A percentile compares a stretch with the other conserved stretches of the same genome.
These are phyloP conservation scores for Setaria italica DNA, from an alignment of 202 grass and related monocot species.

Conservation along the genomic window DNA sequence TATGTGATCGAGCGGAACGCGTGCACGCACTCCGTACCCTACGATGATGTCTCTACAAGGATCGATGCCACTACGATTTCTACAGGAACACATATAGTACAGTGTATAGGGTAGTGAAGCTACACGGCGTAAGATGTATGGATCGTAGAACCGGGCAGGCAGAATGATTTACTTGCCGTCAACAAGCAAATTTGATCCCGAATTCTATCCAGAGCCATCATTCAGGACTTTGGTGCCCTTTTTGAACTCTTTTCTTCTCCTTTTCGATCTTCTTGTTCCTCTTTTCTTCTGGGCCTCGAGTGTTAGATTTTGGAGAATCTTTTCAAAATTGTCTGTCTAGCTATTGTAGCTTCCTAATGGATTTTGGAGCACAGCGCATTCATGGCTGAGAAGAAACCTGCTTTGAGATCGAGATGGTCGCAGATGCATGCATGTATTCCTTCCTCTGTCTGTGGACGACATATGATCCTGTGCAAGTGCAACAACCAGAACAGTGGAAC, in stretches of 20 bases:
- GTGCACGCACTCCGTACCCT: no score
- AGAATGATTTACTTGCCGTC: background rate
- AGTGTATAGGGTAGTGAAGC: background rate
- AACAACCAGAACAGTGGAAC: background rate
- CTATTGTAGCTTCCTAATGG: background rate
- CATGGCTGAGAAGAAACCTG: background rate
- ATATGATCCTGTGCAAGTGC: constrained; percentile 17
- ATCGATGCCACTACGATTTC: background rate
- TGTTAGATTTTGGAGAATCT: constrained; percentile 29
- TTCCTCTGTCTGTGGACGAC: constrained; percentile 6
- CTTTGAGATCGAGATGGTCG: background rate
- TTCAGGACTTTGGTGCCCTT: background rate
- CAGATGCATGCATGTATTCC: background rate
- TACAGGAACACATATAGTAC: no score
- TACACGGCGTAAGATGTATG: background rate
- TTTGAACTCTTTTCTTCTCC: constrained; percentile 3
- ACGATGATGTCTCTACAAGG: no score
- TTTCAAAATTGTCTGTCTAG: background rate
- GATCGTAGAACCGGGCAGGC: background rate
- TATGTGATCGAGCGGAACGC: no score
- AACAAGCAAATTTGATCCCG: background rate
- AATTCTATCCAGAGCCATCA: background rate
- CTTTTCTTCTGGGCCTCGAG: constrained; percentile 32
- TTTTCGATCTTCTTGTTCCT: background rate
- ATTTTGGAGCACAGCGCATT: background rate